Percentiles rank a stretch among this genome's conserved stretches.
phyloP scores from a whole-genome alignment of 2,329 filamentous ascomycete genomes.

The Pseudocercospora pini-densiflorae region DNA sequence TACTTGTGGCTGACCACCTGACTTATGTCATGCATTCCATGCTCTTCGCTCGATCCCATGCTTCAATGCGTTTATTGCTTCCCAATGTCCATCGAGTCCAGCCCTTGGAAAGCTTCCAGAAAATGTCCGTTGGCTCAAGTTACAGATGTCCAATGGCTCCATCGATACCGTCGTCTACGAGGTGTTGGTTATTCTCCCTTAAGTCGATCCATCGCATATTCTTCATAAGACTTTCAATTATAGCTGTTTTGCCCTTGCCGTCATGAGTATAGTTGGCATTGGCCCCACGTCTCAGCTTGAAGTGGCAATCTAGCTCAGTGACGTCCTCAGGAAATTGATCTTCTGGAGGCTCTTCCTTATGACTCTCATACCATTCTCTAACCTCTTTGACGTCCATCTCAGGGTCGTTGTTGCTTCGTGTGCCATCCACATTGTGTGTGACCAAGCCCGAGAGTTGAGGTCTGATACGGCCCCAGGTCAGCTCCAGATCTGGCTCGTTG shows the following conservation, averaged over 20 bases:
- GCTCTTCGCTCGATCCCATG: no score
- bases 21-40: no score
- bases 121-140: no score
- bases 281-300: conserved; percentile 8
- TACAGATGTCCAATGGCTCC: background rate
- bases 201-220: conserved; percentile 1
- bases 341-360: conserved; percentile 6
- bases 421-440: background rate
- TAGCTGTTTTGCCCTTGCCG: background rate
- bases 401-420: background rate
- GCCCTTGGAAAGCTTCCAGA: no score
- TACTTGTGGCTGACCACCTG: background rate
- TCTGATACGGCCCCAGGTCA: conserved; percentile 9
- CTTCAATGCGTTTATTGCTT: no score
- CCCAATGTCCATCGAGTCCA: no score
- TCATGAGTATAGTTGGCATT: conserved; percentile 10
- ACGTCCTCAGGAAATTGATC: conserved; percentile 6
- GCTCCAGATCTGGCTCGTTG: conserved; percentile 11
- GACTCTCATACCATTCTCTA: background rate
- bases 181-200: conserved; percentile 8
- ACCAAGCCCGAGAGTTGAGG: background rate
- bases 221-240: background rate
- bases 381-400: background rate
- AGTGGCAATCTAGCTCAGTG: background rate
- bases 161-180: conserved; percentile 12